Base-by-base conservation (phyloP, 441 rosid genomes). In the Syzygium malaccense region DNA sequence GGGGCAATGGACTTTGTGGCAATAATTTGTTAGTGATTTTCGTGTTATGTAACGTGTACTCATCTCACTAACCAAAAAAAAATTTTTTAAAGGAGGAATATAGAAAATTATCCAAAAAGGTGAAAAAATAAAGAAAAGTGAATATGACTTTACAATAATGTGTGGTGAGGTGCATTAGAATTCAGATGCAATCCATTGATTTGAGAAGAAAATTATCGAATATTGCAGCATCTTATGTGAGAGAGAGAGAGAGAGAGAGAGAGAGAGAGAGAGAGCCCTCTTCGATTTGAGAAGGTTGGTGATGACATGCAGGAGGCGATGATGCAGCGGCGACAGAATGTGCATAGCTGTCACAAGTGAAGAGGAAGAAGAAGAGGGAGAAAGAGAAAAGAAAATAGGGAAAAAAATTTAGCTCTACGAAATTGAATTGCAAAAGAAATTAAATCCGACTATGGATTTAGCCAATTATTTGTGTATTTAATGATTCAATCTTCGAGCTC, bases 171-270 rank as follows among this genome's bases (percentile, higher is more conserved):
- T 45, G 48, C 48, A 45, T 45, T 45, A 45, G 48, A 45, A 45
- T 7, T 45, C 48, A 45, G 48, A 45, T 45, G 48, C 9, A 45
- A 45, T 45, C 48, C 48, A 45, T 45, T 45, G 48, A 45, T n/a
- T n/a, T n/a, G n/a, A n/a, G n/a, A n/a, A n/a, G n/a, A n/a, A n/a
- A n/a, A n/a, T n/a, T n/a, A 15, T 64, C 8, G 7, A 30, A 15
- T 15, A 3, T 32, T 0, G 1, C 0, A 6, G 3, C 37, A n/a
- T n/a, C 7, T 64, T 64, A 15, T 64, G 14, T 51, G 54, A 14
- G 54, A 51, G 14, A 14, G 41, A 57, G 26, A 4, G 64, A 4
- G 64, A 4, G 26, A 2, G 2, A 37, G 14, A 14, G 58, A 25
- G 0, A 4, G 7, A 25, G 62, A 57, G 25, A 4, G 62, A 4